A percentile compares a stretch with the other conserved stretches of the same genome.
Conservation (phyloP, 1,139 yeast genomes). For the Yamadazyma epiphylla region DNA sequence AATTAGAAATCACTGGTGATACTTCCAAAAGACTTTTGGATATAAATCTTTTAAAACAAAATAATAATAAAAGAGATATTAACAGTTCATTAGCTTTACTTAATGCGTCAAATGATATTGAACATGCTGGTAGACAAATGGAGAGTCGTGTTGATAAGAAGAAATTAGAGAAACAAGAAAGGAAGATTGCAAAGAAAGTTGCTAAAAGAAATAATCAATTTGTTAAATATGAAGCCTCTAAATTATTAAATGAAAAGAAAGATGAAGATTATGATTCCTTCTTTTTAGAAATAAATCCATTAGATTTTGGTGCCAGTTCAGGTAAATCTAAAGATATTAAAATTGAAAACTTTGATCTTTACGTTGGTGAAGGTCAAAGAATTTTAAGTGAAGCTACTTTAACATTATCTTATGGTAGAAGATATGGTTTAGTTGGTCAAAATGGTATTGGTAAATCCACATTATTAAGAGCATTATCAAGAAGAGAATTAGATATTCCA, state of each 20-base stretch:
- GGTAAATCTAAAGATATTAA: slow-evolving; percentile 96
- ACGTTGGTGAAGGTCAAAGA: slow-evolving; percentile 94
- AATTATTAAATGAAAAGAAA: slow-evolving; percentile 60
- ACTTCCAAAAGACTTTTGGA: slow-evolving; percentile 79
- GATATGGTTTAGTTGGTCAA: slow-evolving; percentile 97
- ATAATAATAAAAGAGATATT: slow-evolving; percentile 66
- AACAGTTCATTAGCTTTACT: slow-evolving; percentile 68
- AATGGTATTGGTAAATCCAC: slow-evolving; percentile 99
- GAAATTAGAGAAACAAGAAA: slow-evolving; percentile 94
- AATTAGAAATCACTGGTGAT: slow-evolving; percentile 65
- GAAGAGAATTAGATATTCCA: slow-evolving; percentile 91
- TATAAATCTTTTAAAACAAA: slow-evolving; percentile 54
- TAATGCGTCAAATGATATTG: slow-evolving; percentile 79
- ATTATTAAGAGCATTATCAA: slow-evolving; percentile 78
- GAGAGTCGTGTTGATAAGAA: slow-evolving; percentile 94
- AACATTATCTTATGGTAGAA: slow-evolving; percentile 84
- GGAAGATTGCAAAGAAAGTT: slow-evolving; percentile 93
- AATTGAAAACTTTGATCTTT: slow-evolving; percentile 85
- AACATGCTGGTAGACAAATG: slow-evolving; percentile 85
- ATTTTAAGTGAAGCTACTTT: slow-evolving; percentile 85
- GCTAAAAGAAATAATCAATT: slow-evolving; percentile 89
- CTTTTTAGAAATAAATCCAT: slow-evolving; percentile 91
- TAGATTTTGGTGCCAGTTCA: slow-evolving; percentile 85
- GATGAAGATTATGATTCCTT: slow-evolving; percentile 87
- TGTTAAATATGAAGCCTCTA: slow-evolving; percentile 91